These are phyloP conservation scores for Fusarium temperatum DNA, from an alignment of 2,329 filamentous ascomycete species.

Conservation along the genomic window DNA sequence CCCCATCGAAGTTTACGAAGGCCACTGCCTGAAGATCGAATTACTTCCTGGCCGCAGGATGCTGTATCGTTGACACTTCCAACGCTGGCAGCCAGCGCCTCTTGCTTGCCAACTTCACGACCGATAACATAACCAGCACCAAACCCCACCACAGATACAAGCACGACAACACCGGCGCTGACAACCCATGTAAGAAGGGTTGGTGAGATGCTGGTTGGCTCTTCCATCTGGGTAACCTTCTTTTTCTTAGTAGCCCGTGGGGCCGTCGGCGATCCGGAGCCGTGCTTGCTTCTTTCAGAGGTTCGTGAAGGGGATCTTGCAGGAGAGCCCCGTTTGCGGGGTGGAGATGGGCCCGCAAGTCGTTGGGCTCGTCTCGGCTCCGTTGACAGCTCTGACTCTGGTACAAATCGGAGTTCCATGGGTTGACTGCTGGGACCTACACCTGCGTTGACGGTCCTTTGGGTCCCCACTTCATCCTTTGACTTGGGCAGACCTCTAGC, in stretches of 20 bases:
- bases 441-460: constrained; percentile 47
- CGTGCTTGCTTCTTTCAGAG: constrained; percentile 61
- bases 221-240: constrained; percentile 54
- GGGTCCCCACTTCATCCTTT: constrained; percentile 55
- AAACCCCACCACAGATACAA: constrained; percentile 74
- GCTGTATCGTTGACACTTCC: constrained; percentile 56
- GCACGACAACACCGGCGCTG: constrained; percentile 72
- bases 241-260: constrained; percentile 68
- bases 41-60: constrained; percentile 63
- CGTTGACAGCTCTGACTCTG: constrained; percentile 67
- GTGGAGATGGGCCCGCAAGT: constrained; percentile 32
- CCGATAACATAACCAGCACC: constrained; percentile 75
- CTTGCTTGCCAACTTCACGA: constrained; percentile 71
- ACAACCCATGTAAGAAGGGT: constrained; percentile 72
- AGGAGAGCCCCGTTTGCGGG: constrained; percentile 44
- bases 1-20: constrained; percentile 65
- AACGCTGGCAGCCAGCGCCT: constrained; percentile 55
- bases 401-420: constrained; percentile 67
- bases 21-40: constrained; percentile 60
- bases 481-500: constrained; percentile 82
- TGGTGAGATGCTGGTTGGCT: constrained; percentile 61
- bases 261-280: constrained; percentile 51
- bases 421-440: constrained; percentile 61
- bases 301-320: constrained; percentile 43
- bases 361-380: constrained; percentile 42